These are phyloP conservation scores for Lasiodiplodia theobromae DNA, from an alignment of 2,329 filamentous ascomycete species.

Conservation along the genomic window DNA sequence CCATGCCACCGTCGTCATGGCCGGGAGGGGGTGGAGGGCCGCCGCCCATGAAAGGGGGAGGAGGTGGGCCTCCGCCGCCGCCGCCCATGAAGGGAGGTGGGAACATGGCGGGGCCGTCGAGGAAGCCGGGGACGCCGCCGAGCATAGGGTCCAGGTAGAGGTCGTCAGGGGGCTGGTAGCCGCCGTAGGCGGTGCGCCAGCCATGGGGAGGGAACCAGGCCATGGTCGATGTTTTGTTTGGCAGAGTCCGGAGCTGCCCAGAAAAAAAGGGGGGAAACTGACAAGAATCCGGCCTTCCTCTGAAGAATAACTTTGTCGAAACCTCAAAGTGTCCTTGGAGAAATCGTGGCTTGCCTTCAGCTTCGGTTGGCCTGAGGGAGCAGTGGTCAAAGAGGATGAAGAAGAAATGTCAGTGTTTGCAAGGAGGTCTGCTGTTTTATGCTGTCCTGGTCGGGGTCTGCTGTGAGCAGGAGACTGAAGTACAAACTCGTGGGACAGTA, in stretches of 20 bases:
- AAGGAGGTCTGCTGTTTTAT: not conserved
- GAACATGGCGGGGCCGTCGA: not conserved
- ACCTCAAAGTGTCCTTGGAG: not conserved
- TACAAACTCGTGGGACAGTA: not conserved
- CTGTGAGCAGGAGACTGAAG: not conserved
- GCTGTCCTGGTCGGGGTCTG: not conserved
- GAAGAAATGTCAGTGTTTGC: not conserved
- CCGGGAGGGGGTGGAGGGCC: not conserved
- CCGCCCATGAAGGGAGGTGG: constrained; percentile 8
- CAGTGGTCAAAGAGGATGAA: not conserved
- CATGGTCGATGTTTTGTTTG: not conserved
- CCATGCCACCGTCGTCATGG: not conserved
- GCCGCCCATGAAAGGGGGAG: not conserved
- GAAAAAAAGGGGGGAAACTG: no score
- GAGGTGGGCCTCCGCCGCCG: not conserved
- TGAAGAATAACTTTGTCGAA: not conserved
- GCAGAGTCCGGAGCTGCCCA: no score
- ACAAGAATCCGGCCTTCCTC: not conserved
- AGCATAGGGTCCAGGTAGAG: not conserved
- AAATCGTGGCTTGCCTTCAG: not conserved
- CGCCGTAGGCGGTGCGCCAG: constrained; percentile 1
- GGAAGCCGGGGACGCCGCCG: constrained; percentile 1
- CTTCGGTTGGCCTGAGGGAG: not conserved
- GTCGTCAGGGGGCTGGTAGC: constrained; percentile 18
- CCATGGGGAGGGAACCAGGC: not conserved